Evolutionary conservation across 352 stramenopile genomes (phyloP).

Genomic region (Plasmopara halstedii): DNA sequence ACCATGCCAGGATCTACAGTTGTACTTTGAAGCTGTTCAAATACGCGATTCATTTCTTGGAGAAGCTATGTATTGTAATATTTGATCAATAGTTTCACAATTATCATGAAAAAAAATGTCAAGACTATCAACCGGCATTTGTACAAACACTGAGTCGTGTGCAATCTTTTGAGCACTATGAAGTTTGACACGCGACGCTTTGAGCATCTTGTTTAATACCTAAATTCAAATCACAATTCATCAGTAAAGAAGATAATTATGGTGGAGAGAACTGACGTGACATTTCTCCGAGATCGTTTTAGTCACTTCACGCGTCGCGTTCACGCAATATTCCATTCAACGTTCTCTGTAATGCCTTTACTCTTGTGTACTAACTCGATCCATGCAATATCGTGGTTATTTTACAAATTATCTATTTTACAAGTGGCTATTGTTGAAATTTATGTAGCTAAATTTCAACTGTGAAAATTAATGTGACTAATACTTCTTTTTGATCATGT

Average conservation of each 20-base stretch:
- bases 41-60: conserved; percentile 67
- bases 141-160: conserved; percentile 45
- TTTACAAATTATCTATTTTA: too few relatives aligned
- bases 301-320: conserved; percentile 48
- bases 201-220: conserved; percentile 60
- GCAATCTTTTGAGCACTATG: conserved; percentile 38
- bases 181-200: conserved; percentile 53
- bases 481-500: too few relatives aligned
- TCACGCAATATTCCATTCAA: conserved; percentile 42
- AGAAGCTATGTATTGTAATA: conserved; percentile 35
- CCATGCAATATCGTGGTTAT: too few relatives aligned
- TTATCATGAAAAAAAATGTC: background rate
- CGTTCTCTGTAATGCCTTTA: too few relatives aligned
- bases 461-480: too few relatives aligned
- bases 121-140: conserved; percentile 34
- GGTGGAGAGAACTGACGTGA: conserved; percentile 23
- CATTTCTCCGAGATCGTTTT: conserved; percentile 69
- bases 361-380: too few relatives aligned
- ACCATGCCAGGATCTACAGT: conserved; percentile 50
- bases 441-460: too few relatives aligned
- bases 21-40: conserved; percentile 46
- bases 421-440: too few relatives aligned
- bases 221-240: conserved; percentile 1
- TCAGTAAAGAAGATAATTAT: background rate
- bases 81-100: too few relatives aligned